Evolutionary conservation across 176 grass and related monocot species (phyloP).

Genomic region (Paspalum vaginatum): DNA sequence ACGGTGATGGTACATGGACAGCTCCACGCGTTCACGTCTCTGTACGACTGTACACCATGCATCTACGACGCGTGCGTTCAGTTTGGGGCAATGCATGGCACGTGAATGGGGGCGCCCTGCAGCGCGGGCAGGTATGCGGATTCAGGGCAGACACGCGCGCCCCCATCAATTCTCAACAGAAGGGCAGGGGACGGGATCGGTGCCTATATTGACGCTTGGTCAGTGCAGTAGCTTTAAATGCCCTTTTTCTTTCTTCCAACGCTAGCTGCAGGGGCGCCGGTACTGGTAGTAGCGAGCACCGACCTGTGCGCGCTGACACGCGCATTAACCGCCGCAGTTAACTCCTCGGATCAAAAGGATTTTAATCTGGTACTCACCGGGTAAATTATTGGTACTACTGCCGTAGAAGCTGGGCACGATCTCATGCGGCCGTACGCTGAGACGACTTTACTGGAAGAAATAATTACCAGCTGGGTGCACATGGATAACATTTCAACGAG

Average conservation of each 20-base stretch:
- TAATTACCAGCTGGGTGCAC: constrained; percentile 25
- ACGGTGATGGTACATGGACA: too few species aligned
- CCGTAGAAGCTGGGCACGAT: neutral
- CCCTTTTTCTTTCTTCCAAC: too few species aligned
- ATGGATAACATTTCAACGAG: constrained; percentile 25
- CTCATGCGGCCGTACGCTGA: neutral
- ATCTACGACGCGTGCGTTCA: too few species aligned
- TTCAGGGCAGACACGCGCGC: constrained; percentile 33
- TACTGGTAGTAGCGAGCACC: neutral
- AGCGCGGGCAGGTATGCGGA: neutral
- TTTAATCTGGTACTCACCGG: neutral
- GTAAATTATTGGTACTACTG: neutral
- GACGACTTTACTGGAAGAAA: neutral
- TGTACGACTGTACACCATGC: neutral
- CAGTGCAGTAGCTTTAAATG: constrained; percentile 3
- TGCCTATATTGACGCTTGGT: constrained; percentile 4
- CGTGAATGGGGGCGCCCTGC: neutral
- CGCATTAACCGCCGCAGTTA: constrained; percentile 20
- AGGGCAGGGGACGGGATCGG: neutral
- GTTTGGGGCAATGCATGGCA: too few species aligned
- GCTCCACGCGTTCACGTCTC: neutral
- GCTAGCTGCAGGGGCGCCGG: too few species aligned
- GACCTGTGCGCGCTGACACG: neutral
- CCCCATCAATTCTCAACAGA: constrained; percentile 13
- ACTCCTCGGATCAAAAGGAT: neutral